Evolutionary conservation across 1,139 yeast genomes (phyloP), one percentile per base, ranked within the genome.

Genomic region (Scheffersomyces parashehatae): DNA sequence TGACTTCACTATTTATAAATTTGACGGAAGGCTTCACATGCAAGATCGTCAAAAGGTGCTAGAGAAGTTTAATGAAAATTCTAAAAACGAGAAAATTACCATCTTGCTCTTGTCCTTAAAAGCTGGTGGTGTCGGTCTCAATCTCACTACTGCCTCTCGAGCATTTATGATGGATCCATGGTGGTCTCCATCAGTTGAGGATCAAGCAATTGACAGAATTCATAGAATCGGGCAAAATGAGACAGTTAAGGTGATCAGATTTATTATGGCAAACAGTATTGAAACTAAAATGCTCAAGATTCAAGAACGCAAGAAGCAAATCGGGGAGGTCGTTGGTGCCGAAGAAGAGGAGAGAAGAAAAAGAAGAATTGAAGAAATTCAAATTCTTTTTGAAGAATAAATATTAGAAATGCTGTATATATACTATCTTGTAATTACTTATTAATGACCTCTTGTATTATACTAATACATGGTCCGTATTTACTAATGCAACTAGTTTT

Each of bases 91-190:
- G 28, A 53, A 60, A 12, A 65, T 83, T 3, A 76, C 82, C 2
- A 77, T 91, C 1, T 62, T 93, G 14, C 67, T 91, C 15, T 65
- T 93, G 30, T 87, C 96, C 1, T 68, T 91, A 48, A 91, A 89
- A 62, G 96, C 98, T 0, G 98, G 99, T 13, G 98, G 98, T 4
- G 97, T 91, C 7, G 99, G 99, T 0, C 73, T 93, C 50, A 93
- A 93, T 58, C 69, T 93, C 48, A 91, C 96, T 0, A 81, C 85
- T 38, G 97, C 98, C 0, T 85, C 88, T 0, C 77, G 81, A 36
- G 98, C 96, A 7, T 90, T 84, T 56, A 76, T 93, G 80, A 87
- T 93, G 91, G 98, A 93, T 58, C 98, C 98, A 0, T 93, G 97
- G 95, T 93, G 98, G 98, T 87, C 95, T 24, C 96, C 89, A 36